Conservation (phyloP, 2,329 filamentous ascomycete species). For the Cladophialophora exuberans region DNA sequence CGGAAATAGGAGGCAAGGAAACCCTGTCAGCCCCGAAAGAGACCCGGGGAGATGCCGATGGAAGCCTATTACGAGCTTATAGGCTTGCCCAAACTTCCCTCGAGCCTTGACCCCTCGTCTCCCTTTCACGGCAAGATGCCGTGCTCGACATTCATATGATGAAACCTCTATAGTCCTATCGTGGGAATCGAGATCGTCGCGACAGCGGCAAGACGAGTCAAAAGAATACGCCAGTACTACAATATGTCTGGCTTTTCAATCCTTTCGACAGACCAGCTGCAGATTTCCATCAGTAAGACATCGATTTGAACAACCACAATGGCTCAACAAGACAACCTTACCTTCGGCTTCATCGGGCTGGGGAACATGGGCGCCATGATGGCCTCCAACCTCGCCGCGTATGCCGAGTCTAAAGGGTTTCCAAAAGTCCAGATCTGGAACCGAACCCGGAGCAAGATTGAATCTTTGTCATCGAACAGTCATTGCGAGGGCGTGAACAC, state of each 20-base stretch:
- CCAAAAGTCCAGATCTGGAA: slow-evolving; percentile 15
- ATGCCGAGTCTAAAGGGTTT: slow-evolving; percentile 7
- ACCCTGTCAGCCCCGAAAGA: no score
- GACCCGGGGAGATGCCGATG: slow-evolving; percentile 2
- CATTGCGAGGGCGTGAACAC: slow-evolving; percentile 1
- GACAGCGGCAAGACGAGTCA: no score
- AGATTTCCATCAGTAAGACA: not conserved
- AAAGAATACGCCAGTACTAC: no score
- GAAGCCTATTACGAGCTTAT: no score
- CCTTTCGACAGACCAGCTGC: no score
- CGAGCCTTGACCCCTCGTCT: not conserved
- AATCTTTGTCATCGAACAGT: not conserved
- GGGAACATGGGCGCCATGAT: slow-evolving; percentile 15
- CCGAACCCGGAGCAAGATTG: slow-evolving; percentile 7
- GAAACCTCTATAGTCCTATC: no score
- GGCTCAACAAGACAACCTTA: not conserved
- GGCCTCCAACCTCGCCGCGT: slow-evolving; percentile 5
- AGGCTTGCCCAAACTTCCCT: no score
- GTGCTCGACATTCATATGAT: not conserved
- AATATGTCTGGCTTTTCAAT: no score
- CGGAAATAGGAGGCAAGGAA: not conserved
- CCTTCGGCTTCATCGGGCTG: slow-evolving; percentile 13
- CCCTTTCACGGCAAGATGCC: not conserved
- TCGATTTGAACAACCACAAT: not conserved
- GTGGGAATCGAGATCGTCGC: no score